Evolutionary conservation across 345 rosid genomes (phyloP).

Genomic region (Boechera stricta): DNA sequence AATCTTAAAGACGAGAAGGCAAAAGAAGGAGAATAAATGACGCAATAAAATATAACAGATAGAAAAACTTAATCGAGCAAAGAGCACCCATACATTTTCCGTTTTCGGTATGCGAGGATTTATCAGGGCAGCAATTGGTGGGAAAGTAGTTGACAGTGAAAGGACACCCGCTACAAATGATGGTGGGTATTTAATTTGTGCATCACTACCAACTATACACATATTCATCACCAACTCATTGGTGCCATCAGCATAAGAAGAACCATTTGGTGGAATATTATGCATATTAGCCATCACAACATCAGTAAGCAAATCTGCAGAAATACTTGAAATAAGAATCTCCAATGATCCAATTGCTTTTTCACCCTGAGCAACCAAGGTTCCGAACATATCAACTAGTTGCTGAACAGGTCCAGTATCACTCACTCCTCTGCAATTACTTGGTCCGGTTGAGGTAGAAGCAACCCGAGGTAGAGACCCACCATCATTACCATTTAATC

Average conservation of each 20-base stretch:
- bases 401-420: conserved; percentile 86
- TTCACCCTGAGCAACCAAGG: conserved; percentile 97
- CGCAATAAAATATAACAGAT: conserved; percentile 9
- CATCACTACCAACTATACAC: conserved; percentile 70
- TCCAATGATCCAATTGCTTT: conserved; percentile 81
- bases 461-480: conserved; percentile 59
- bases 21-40: conserved; percentile 25
- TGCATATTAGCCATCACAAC: conserved; percentile 96
- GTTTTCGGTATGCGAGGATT: conserved; percentile 48
- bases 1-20: conserved; percentile 29
- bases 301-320: conserved; percentile 94
- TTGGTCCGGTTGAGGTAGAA: conserved; percentile 50
- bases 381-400: conserved; percentile 91
- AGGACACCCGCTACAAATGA: conserved; percentile 74
- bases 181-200: conserved; percentile 71
- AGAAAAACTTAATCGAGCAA: conserved; percentile 13
- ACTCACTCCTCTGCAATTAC: conserved; percentile 52
- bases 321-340: conserved; percentile 91
- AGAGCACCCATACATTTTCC: conserved; percentile 51
- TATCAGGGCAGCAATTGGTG: conserved; percentile 65
- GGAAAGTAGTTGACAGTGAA: conserved; percentile 80
- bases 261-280: conserved; percentile 58
- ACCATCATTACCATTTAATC: conserved; percentile 47
- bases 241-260: conserved; percentile 58
- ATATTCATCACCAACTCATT: conserved; percentile 63